Percentiles rank a stretch among this genome's conserved stretches.
These are phyloP conservation scores for Patellifolia procumbens DNA, from an alignment of 179 eudicot genomes.

Conservation along the genomic window DNA sequence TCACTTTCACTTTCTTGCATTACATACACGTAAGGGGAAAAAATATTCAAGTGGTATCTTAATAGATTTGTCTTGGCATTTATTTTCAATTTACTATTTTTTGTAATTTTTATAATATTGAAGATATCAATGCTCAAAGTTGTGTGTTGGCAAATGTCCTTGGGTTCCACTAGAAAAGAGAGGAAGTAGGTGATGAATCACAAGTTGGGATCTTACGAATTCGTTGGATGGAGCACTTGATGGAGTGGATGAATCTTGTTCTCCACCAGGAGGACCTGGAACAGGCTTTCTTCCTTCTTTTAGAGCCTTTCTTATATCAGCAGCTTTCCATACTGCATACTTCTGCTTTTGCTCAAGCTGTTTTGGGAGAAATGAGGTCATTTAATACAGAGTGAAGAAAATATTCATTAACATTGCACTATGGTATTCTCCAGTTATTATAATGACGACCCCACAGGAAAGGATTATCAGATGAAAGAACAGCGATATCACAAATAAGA, in stretches of 20 bases:
- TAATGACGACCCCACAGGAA: background rate
- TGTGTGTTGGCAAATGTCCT: no score
- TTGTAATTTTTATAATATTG: no score
- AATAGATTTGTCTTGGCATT: no score
- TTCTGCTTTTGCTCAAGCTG: slow-evolving; percentile 98
- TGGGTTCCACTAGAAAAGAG: no score
- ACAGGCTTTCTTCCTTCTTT: slow-evolving; percentile 94
- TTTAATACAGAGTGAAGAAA: slow-evolving; percentile 1
- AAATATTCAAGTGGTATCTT: no score
- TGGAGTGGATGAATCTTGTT: slow-evolving; percentile 46
- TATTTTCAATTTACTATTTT: no score
- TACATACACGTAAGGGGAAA: no score
- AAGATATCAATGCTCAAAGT: no score
- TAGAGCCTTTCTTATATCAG: slow-evolving; percentile 90
- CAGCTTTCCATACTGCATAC: slow-evolving; percentile 98
- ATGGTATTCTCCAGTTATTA: background rate
- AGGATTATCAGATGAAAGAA: background rate
- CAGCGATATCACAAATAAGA: slow-evolving; percentile 9
- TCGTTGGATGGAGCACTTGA: slow-evolving; percentile 48
- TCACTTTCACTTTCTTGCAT: no score
- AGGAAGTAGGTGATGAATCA: background rate
- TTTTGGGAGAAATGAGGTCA: slow-evolving; percentile 11
- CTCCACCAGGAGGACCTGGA: slow-evolving; percentile 93
- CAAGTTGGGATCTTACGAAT: slow-evolving; percentile 47
- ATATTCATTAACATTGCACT: background rate